Evolutionary conservation across 73 alveolate species (phyloP), one percentile per base, ranked within the genome.

Genomic region (Stentor roeselii): DNA sequence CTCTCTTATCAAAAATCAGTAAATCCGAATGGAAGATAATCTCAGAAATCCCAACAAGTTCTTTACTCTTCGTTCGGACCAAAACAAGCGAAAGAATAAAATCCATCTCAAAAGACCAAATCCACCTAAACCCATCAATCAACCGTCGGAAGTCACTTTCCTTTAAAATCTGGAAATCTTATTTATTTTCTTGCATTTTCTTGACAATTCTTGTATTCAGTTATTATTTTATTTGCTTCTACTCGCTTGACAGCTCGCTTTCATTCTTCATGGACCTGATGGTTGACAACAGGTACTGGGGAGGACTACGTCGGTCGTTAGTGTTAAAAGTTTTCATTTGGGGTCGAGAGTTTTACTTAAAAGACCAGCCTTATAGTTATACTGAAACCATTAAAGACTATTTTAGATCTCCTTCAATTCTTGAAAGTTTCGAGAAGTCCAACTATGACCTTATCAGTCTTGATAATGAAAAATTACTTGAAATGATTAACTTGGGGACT

Each of bases 281-380:
- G 21, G 30, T 11, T 11, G 21, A 50, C 6, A 6, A 50, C 67
- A 11, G 67, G 67, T 50, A 50, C 21, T 50, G 67, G 67, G 67
- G 67, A 50, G 67, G 67, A 50, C 21, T 50, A 50, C 67, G 67
- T 50, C 67, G 67, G 6, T 50, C 67, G 67, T 21, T 50, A 11
- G 21, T 50, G 21, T 21, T 21, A 11, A 50, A 50, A 50, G 21
- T 21, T 11, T 50, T 50, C 21, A 11, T 50, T 11, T 50, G 67
- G 67, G 6, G 30, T 50, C 67, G 67, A 11, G 67, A 50, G 21
- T 11, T 6, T 50, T 50, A 6, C 21, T 21, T 50, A 11, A 50
- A 21, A 11, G 30, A 11, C 21, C 21, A 11, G 6, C 6, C 6
- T 50, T 6, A 50, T 11, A 11, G 30, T 11, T 50, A 11, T 11